Evolutionary conservation across 129 eudicot genomes (phyloP), one percentile per base, ranked within the genome.

Genomic region (Escallonia rubra): DNA sequence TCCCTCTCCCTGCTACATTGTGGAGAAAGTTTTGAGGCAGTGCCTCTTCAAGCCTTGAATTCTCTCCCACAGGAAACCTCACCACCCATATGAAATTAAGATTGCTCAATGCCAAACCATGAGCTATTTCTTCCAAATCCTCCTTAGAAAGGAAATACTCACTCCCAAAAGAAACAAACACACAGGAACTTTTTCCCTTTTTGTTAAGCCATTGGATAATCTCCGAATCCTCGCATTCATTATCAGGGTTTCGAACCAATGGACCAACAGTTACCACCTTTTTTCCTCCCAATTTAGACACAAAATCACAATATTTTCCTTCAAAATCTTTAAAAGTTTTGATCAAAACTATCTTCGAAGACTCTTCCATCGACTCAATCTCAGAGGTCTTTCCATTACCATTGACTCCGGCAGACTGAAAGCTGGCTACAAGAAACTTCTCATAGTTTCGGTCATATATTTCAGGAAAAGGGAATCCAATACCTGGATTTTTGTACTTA

Each of bases 91-190:
- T 59, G 72, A 76, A 81, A 61, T 57, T 72, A 23, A 72, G 76
- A 0, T 61, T n/a, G 53, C 82, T 69, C 15, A 48, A 57, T 71
- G 73, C 80, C 40, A 81, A 50, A 5, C 82, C 82, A 15, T 52
- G 8, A 8, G 86, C 86, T 44, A 81, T 43, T 13, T 69, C 82
- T 12, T 69, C 61, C 23, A 59, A 55, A 40, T 82, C 82, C 4
- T 59, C 57, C 10, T 65, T 54, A 0, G 70, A 64, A 51, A 82
- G 49, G 47, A 65, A 82, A 39, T 59, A 73, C 64, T 82, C 86
- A 14, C 82, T 82, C 39, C 86, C 86, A 69, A 82, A 82, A 3
- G 83, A 82, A 41, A 74, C 74, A 11, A 60, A 77, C 14, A 82
- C 72, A 41, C 65, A 54, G 12, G 86, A 82, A 14, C 4, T 6